Evolutionary conservation across 2,329 filamentous ascomycete species (phyloP).

Genomic region (Pleochaeta shiraiana): DNA sequence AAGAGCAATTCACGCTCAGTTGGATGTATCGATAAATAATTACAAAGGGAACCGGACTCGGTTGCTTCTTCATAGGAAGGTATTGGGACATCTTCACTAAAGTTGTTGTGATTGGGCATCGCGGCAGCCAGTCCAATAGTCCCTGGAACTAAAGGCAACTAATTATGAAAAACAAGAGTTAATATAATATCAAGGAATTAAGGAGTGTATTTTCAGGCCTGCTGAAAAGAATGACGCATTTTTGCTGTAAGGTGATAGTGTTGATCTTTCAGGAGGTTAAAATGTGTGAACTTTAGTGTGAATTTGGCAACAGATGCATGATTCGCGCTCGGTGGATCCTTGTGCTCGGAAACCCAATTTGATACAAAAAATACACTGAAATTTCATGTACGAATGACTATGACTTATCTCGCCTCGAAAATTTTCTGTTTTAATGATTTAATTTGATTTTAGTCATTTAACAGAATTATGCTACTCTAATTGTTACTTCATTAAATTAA

Average conservation of each 20-base stretch:
- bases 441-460: too few relatives aligned
- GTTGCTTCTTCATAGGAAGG: slow-evolving; percentile 66
- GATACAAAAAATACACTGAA: not conserved
- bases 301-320: slow-evolving; percentile 2
- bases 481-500: too few relatives aligned
- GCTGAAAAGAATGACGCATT: slow-evolving; percentile 13
- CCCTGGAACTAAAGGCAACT: not conserved
- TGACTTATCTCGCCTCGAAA: too few relatives aligned
- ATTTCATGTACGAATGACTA: too few relatives aligned
- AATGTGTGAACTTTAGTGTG: too few relatives aligned
- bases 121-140: not conserved
- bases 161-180: not conserved
- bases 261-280: too few relatives aligned
- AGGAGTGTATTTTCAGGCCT: slow-evolving; percentile 10
- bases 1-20: slow-evolving; percentile 53
- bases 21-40: slow-evolving; percentile 36
- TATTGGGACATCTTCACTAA: slow-evolving; percentile 45
- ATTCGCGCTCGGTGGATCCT: slow-evolving; percentile 6
- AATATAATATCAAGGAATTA: not conserved
- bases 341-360: not conserved
- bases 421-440: too few relatives aligned
- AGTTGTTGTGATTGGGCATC: slow-evolving; percentile 29
- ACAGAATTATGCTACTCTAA: too few relatives aligned
- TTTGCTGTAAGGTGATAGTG: slow-evolving; percentile 6
- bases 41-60: slow-evolving; percentile 38